Evolutionary conservation across 805 yeast species (phyloP).

Genomic region (Yarrowia alimentaria): DNA sequence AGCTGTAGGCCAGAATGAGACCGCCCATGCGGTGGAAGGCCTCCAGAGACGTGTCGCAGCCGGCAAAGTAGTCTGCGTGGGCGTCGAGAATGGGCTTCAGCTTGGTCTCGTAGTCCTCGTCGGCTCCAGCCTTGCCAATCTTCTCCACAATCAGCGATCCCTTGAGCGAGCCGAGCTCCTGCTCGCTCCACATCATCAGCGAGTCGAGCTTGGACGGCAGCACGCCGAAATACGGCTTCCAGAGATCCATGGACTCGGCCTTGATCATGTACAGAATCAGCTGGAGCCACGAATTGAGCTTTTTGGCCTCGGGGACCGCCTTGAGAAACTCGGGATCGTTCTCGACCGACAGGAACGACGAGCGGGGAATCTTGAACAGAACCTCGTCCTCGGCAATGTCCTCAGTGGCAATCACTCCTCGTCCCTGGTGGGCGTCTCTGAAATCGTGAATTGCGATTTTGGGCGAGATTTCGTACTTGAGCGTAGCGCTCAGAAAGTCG

Average conservation of each 20-base stretch:
- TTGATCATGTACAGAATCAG: constrained; percentile 66
- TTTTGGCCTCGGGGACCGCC: constrained; percentile 34
- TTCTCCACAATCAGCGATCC: constrained; percentile 73
- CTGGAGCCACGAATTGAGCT: constrained; percentile 65
- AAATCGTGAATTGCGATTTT: constrained; percentile 63
- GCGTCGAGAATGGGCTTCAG: constrained; percentile 45
- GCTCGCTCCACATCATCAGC: constrained; percentile 75
- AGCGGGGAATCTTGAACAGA: constrained; percentile 67
- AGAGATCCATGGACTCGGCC: constrained; percentile 56
- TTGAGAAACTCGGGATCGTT: constrained; percentile 45
- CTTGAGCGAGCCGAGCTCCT: constrained; percentile 53
- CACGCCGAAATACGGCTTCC: constrained; percentile 70
- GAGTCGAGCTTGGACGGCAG: constrained; percentile 64
- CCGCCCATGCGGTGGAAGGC: constrained; percentile 74
- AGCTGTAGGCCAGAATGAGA: constrained; percentile 82
- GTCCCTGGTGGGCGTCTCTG: constrained; percentile 61
- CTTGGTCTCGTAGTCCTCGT: constrained; percentile 52
- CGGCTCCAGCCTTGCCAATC: constrained; percentile 69
- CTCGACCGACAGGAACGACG: constrained; percentile 55
- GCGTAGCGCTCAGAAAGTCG: constrained; percentile 40
- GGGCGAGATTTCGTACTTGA: constrained; percentile 45
- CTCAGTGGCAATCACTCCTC: constrained; percentile 67
- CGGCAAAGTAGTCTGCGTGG: constrained; percentile 31
- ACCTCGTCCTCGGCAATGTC: constrained; percentile 62
- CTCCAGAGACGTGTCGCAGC: constrained; percentile 46